These are phyloP conservation scores for Elymus sibiricus DNA, from an alignment of 176 grass and related monocot genomes.

Conservation along the genomic window DNA sequence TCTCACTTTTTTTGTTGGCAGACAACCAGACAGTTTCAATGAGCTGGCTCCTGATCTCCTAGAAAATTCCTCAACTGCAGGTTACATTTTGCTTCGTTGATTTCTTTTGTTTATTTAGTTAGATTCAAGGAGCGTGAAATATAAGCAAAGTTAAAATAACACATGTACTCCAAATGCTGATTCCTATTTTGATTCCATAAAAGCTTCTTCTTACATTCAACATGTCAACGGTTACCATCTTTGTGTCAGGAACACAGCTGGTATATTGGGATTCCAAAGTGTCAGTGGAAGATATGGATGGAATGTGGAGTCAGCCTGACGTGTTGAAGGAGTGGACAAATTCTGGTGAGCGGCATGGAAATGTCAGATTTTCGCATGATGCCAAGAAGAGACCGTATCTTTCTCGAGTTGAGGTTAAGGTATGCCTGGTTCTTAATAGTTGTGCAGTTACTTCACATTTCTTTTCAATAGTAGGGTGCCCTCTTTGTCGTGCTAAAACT, in stretches of 20 bases:
- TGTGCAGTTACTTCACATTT: constrained; percentile 11
- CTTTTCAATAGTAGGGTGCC: not conserved
- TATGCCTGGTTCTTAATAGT: constrained; percentile 34
- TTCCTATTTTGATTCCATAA: constrained; percentile 1
- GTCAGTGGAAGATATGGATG: constrained; percentile 69
- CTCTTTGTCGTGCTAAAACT: constrained; percentile 18
- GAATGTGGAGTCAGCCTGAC: constrained; percentile 77
- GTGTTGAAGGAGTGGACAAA: constrained; percentile 86
- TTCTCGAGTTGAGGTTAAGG: constrained; percentile 96
- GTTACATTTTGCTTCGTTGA: constrained; percentile 38
- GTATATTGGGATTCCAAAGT: constrained; percentile 87
- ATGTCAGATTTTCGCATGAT: constrained; percentile 82
- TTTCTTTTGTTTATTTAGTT: not conserved
- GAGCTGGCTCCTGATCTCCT: constrained; percentile 19
- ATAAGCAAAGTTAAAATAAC: constrained; percentile 2
- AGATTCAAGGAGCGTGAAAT: not conserved
- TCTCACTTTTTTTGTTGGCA: constrained; percentile 30
- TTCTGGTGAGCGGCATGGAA: constrained; percentile 84
- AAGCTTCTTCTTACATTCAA: constrained; percentile 2
- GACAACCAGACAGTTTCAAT: constrained; percentile 45
- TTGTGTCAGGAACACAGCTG: constrained; percentile 56
- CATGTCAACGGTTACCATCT: constrained; percentile 12
- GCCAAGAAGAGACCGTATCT: constrained; percentile 89
- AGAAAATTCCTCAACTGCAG: constrained; percentile 41
- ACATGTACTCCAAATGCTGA: not conserved